Evolutionary conservation across 306 rosid genomes (phyloP).

Genomic region (Inga laurina): DNA sequence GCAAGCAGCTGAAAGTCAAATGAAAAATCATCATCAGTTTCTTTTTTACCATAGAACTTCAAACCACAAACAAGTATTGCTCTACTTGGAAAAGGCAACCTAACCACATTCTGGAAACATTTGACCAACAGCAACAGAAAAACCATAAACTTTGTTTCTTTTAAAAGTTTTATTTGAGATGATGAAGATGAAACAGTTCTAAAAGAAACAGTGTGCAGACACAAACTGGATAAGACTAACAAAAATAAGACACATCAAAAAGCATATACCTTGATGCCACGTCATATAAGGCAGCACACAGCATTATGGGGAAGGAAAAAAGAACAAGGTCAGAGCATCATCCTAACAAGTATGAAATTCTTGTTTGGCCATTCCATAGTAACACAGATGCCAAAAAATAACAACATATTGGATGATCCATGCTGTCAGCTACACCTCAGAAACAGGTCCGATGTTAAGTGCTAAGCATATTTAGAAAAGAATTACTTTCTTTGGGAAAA

Average conservation of each 20-base stretch:
- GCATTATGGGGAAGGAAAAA: background rate
- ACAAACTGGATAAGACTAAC: background rate
- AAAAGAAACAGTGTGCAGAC: slow-evolving; percentile 7
- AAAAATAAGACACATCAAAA: background rate
- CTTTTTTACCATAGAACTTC: slow-evolving; percentile 25
- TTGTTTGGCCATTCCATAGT: background rate
- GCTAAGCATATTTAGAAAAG: background rate
- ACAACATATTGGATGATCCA: background rate
- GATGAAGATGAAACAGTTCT: background rate
- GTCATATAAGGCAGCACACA: slow-evolving; percentile 2
- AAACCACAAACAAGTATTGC: background rate
- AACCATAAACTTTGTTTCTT: background rate
- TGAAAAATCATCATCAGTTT: slow-evolving; percentile 28
- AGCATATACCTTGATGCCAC: slow-evolving; percentile 14
- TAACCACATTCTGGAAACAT: slow-evolving; percentile 12
- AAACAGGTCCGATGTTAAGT: background rate
- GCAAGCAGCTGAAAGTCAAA: slow-evolving; percentile 82
- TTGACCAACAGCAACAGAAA: slow-evolving; percentile 19
- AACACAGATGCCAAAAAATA: background rate
- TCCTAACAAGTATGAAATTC: slow-evolving; percentile 5
- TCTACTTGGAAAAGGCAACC: background rate
- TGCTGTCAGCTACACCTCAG: background rate
- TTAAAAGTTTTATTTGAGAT: background rate
- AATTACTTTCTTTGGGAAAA: slow-evolving; percentile 14
- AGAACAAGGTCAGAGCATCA: slow-evolving; percentile 2